These are phyloP conservation scores for Hypoxylon sp. DNA, from an alignment of 2,329 filamentous ascomycete genomes.

Conservation along the genomic window DNA sequence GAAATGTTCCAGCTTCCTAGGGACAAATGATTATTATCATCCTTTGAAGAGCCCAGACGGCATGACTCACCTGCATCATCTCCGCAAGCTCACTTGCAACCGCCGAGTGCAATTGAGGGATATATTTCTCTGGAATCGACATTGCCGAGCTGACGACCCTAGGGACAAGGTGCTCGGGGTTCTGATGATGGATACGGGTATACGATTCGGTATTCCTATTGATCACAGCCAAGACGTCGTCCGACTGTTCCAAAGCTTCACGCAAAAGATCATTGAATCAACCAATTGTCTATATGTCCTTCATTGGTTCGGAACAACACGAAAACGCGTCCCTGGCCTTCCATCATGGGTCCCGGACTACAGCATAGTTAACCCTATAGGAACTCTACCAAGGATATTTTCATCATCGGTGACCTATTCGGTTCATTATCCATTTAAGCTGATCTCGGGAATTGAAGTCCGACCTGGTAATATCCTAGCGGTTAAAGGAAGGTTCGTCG, in stretches of 20 bases:
- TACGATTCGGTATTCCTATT: slow-evolving; percentile 8
- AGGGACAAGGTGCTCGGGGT: slow-evolving; percentile 32
- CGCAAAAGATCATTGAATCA: slow-evolving; percentile 18
- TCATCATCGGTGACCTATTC: slow-evolving; percentile 27
- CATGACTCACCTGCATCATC: slow-evolving; percentile 28
- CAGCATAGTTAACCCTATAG: slow-evolving; percentile 26
- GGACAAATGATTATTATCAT: slow-evolving; percentile 28
- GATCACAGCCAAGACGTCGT: slow-evolving; percentile 13
- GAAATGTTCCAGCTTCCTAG: slow-evolving; percentile 28
- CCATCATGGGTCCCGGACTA: slow-evolving; percentile 43
- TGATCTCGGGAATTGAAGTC: slow-evolving; percentile 23
- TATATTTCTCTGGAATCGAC: slow-evolving; percentile 24
- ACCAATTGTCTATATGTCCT: slow-evolving; percentile 25
- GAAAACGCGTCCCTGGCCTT: slow-evolving; percentile 16
- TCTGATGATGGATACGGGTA: slow-evolving; percentile 9
- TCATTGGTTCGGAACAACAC: slow-evolving; percentile 32
- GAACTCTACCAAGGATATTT: slow-evolving; percentile 31
- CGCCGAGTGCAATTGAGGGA: slow-evolving; percentile 9
- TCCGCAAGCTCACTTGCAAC: slow-evolving; percentile 16
- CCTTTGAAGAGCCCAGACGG: slow-evolving; percentile 29
- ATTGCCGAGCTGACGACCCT: slow-evolving; percentile 26
- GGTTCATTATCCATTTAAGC: slow-evolving; percentile 27
- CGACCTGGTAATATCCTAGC: slow-evolving; percentile 9
- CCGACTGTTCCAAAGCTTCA: slow-evolving; percentile 28
- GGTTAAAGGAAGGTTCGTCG: slow-evolving; percentile 20